These are phyloP conservation scores for Herpetospermum pedunculosum DNA, from an alignment of 306 rosid genomes.

Conservation along the genomic window DNA sequence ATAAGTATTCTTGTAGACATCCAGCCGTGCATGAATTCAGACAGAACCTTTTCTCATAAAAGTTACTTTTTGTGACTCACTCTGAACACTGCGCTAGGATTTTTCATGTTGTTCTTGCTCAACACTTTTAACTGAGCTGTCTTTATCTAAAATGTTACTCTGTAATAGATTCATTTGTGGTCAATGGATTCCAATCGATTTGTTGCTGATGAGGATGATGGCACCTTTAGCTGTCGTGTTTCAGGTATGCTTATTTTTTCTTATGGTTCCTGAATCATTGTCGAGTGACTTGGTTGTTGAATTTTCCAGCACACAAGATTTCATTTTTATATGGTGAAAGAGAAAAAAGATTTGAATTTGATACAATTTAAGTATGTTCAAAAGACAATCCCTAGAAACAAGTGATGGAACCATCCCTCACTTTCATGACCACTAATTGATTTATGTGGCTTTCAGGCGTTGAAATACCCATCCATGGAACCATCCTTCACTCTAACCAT, in stretches of 20 bases:
- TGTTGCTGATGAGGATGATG: conserved; percentile 86
- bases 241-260: conserved; percentile 49
- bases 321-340: not conserved
- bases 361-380: not conserved
- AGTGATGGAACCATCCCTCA: too few species aligned
- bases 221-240: conserved; percentile 68
- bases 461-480: too few species aligned
- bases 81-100: not conserved
- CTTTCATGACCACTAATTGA: too few species aligned
- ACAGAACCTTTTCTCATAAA: not conserved
- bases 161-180: conserved; percentile 61
- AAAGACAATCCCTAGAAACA: too few species aligned
- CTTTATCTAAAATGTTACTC: conserved; percentile 8
- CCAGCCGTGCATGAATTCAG: not conserved
- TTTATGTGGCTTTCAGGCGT: too few species aligned
- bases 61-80: not conserved
- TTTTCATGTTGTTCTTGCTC: not conserved
- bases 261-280: not conserved
- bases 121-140: not conserved
- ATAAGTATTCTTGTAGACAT: not conserved
- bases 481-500: too few species aligned
- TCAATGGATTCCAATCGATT: conserved; percentile 69
- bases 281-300: not conserved
- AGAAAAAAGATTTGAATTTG: not conserved
- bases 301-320: not conserved